Conservation (phyloP, 768 basidiomycete species). For the Sutorius australiensis region DNA sequence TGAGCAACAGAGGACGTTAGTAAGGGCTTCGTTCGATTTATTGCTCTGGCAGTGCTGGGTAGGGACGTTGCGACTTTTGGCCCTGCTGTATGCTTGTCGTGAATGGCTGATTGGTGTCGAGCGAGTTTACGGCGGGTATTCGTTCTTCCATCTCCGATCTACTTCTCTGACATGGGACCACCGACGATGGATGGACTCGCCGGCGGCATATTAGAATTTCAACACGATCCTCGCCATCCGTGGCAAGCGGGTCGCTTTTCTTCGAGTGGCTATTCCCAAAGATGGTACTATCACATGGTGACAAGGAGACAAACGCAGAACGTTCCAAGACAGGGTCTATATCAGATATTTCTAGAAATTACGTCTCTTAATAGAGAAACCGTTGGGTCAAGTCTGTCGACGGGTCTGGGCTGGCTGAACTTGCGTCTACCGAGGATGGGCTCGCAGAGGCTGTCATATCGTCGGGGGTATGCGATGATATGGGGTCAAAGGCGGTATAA, state of each 20-base stretch:
- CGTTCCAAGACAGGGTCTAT: constrained; percentile 2
- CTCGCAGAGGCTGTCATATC: constrained; percentile 22
- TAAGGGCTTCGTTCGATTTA: not conserved
- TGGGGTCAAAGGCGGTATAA: constrained; percentile 15
- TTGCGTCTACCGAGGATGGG: constrained; percentile 20
- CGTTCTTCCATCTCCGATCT: constrained; percentile 23
- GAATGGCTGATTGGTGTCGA: not conserved
- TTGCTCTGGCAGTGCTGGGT: not conserved
- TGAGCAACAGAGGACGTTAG: not conserved
- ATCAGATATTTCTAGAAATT: constrained; percentile 3
- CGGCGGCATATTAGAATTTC: constrained; percentile 2
- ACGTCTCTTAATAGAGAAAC: constrained; percentile 17
- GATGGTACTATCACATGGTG: no score
- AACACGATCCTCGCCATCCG: constrained; percentile 10
- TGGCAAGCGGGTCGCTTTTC: constrained; percentile 4
- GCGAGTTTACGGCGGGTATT: constrained; percentile 3
- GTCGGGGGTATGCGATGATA: constrained; percentile 10
- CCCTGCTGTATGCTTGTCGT: not conserved
- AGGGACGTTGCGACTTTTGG: not conserved
- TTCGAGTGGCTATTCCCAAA: constrained; percentile 3
- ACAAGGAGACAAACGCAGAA: not conserved
- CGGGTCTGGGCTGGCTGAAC: constrained; percentile 18
- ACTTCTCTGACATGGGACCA: constrained; percentile 23
- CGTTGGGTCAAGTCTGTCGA: constrained; percentile 15
- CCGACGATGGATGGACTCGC: constrained; percentile 9